Evolutionary conservation across 208 protist genomes (phyloP), one percentile per base, ranked within the genome.

Genomic region (Acanthamoeba sp.): DNA sequence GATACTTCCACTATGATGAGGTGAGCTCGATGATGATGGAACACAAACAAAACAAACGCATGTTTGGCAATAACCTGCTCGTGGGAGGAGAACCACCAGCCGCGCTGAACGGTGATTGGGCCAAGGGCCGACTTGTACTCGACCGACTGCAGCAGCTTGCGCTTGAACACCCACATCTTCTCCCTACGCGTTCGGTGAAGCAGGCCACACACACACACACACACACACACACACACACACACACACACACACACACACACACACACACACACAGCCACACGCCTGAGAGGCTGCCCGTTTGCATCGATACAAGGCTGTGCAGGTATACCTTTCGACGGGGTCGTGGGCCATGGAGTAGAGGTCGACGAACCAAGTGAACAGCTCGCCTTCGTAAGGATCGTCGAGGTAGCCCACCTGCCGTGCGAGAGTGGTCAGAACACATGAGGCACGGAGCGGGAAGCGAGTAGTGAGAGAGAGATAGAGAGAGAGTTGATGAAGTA

Each of bases 31-130:
- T 7, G 5, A 66, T 9, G 4, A 32, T 14, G 59, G 7, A 66
- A 3, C 7, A 66, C 27, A 32, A 3, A 66, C 59, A 66, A 3
- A 14, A 66, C 20, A 32, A 2, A 66, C 59, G 7, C 59, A 66
- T 16, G 20, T 27, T 45, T 92, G 76, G 52, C 89, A 27, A 91
- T 3, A 14, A 48, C 42, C 42, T 48, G 93, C 52, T 95, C 94
- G 88, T 95, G 94, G 27, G 94, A 95, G 50, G 59, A 89, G 34
- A 95, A 96, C 96, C 96, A 97, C 95, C 92, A 97, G 20, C 96
- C 96, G 57, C 57, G n/a, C 69, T 95, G 90, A 3, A 96, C 95
- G 10, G 93, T 87, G 76, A 97, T 96, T 14, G 71, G 52, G 2
- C 93, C 87, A n/a, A 48, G 7, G 12, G 55, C 52, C 5, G 80